Evolutionary conservation across 2,329 filamentous ascomycete species (phyloP).

Genomic region (Sclerotiophoma versabilis): DNA sequence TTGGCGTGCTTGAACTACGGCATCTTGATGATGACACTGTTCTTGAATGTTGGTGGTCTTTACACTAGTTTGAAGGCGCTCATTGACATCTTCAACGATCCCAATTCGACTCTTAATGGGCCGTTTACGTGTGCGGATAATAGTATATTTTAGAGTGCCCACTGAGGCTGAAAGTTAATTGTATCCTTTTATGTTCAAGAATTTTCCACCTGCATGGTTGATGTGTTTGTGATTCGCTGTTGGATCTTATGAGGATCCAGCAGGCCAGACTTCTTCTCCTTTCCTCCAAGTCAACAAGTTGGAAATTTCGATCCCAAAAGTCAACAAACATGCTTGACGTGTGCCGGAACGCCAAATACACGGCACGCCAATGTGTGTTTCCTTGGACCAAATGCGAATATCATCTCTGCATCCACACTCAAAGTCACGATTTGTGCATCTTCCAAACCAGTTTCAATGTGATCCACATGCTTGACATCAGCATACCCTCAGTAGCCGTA

Average conservation of each 20-base stretch:
- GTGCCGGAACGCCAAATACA: too few relatives aligned
- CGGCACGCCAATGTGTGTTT: too few relatives aligned
- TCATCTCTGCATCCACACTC: too few relatives aligned
- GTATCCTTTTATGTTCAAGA: not conserved
- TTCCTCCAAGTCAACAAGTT: too few relatives aligned
- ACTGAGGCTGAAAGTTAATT: not conserved
- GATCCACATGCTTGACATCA: too few relatives aligned
- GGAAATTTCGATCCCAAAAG: too few relatives aligned
- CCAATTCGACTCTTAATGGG: constrained; percentile 32
- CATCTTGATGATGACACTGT: constrained; percentile 47
- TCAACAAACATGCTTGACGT: too few relatives aligned
- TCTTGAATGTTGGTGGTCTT: constrained; percentile 35
- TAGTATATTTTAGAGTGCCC: constrained; percentile 33
- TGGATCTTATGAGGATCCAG: not conserved
- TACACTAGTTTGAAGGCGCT: constrained; percentile 39
- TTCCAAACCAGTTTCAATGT: too few relatives aligned
- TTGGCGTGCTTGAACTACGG: constrained; percentile 55
- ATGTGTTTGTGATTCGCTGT: not conserved
- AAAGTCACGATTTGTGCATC: too few relatives aligned
- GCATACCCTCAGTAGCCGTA: too few relatives aligned
- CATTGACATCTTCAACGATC: constrained; percentile 39
- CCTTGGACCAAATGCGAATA: too few relatives aligned
- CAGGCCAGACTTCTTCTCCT: too few relatives aligned
- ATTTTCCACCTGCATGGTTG: not conserved
- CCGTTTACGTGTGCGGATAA: constrained; percentile 42